A percentile compares a stretch with the other conserved stretches of the same genome.
These are phyloP conservation scores for Phytophthora vignae DNA, from an alignment of 352 stramenopile genomes.

Conservation along the genomic window DNA sequence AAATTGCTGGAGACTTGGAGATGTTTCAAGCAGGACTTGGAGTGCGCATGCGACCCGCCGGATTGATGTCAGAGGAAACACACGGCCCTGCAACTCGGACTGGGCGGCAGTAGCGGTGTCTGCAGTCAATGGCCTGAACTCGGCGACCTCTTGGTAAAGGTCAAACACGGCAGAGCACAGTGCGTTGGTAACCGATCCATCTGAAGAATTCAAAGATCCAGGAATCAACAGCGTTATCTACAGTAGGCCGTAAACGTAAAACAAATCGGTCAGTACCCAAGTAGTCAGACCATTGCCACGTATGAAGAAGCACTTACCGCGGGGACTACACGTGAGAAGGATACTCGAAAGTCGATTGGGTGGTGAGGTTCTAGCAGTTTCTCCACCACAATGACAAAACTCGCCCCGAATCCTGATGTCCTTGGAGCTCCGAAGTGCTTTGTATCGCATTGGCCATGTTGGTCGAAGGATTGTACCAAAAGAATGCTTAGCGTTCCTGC, in stretches of 20 bases:
- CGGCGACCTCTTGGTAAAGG: conserved; percentile 44
- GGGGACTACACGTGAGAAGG: conserved; percentile 46
- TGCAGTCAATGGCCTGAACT: conserved; percentile 22
- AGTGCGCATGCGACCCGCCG: conserved; percentile 44
- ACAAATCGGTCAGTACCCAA: conserved; percentile 9
- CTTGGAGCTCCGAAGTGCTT: conserved; percentile 12
- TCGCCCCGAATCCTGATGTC: conserved; percentile 12
- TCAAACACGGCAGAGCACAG: conserved; percentile 52
- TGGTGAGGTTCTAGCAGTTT: conserved; percentile 43
- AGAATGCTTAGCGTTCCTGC: conserved; percentile 36
- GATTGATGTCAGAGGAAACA: conserved; percentile 31
- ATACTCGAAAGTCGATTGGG: conserved; percentile 47
- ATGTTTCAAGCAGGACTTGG: conserved; percentile 50
- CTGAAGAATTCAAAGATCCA: conserved; percentile 17
- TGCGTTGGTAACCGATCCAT: conserved; percentile 21
- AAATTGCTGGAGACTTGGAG: conserved; percentile 30
- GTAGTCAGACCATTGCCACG: not conserved
- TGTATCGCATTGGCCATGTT: conserved; percentile 7
- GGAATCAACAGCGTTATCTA: conserved; percentile 38
- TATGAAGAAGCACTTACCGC: conserved; percentile 35
- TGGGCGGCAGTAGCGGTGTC: not conserved
- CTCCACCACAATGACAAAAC: conserved; percentile 26
- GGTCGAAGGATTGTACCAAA: conserved; percentile 30
- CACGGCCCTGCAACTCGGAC: conserved; percentile 10
- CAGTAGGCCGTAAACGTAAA: not conserved